A percentile compares a stretch with the other conserved stretches of the same genome.
Evolutionary conservation across 352 stramenopile species (phyloP).

Genomic region (Vaucheria bursata): DNA sequence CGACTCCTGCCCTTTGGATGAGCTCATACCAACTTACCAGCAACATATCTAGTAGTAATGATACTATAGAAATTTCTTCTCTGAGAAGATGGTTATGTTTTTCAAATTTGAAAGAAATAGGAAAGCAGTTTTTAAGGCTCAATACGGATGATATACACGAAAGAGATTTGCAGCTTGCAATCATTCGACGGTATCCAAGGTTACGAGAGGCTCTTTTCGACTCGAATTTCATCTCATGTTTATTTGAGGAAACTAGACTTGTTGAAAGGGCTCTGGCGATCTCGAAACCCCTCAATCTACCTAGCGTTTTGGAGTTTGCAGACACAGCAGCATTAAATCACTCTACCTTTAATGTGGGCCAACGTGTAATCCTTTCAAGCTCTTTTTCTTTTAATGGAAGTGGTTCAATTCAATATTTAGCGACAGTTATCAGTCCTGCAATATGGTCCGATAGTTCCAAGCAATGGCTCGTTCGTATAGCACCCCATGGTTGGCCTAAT

Average conservation of each 20-base stretch:
- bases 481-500: neutral
- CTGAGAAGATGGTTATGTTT: neutral
- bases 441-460: neutral
- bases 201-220: neutral
- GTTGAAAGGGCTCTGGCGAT: too few relatives aligned
- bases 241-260: too few relatives aligned
- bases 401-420: neutral
- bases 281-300: too few relatives aligned
- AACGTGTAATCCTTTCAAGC: too few relatives aligned
- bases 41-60: neutral
- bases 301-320: too few relatives aligned
- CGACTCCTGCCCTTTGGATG: neutral
- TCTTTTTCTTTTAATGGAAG: too few relatives aligned
- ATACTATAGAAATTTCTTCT: neutral
- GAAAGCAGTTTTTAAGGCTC: neutral
- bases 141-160: neutral
- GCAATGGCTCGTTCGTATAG: neutral
- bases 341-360: too few relatives aligned
- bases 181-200: neutral
- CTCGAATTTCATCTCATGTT: neutral
- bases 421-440: neutral
- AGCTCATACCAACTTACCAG: too few relatives aligned
- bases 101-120: neutral
- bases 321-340: too few relatives aligned
- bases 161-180: neutral